Conservation (phyloP, 495 filamentous ascomycete species). For the Aspergillus nidulans region DNA sequence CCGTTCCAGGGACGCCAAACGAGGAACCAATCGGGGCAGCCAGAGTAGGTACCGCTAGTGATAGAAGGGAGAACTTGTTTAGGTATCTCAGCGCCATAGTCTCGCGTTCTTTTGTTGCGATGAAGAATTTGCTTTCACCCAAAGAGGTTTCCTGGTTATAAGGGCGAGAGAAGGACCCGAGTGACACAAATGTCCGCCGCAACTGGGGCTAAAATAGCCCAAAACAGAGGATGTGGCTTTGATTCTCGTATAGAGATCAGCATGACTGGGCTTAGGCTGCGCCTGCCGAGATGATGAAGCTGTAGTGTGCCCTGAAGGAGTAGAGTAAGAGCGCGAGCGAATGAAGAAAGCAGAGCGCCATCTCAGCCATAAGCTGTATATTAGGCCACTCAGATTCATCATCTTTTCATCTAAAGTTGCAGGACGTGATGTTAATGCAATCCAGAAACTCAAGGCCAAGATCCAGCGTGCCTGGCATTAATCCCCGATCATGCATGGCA, state of each 20-base stretch:
- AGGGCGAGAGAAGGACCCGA: not conserved
- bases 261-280: not conserved
- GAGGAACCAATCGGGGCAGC: not conserved
- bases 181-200: not conserved
- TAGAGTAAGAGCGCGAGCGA: not conserved
- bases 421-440: no score
- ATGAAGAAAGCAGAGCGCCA: no score
- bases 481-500: not conserved
- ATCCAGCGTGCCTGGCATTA: no score
- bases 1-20: not conserved
- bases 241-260: not conserved
- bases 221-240: not conserved
- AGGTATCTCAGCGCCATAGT: not conserved
- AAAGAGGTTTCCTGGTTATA: not conserved
- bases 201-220: not conserved
- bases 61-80: not conserved
- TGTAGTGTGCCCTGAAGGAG: not conserved
- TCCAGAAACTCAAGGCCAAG: no score
- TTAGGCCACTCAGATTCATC: no score
- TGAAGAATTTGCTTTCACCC: not conserved
- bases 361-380: no score
- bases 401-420: no score
- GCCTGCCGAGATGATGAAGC: not conserved
- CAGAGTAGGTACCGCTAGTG: not conserved
- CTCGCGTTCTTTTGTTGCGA: not conserved